Percentiles rank a stretch among this genome's conserved stretches.
phyloP scores from a whole-genome alignment of 2,329 filamentous ascomycete species.

The Meredithiella fracta region DNA sequence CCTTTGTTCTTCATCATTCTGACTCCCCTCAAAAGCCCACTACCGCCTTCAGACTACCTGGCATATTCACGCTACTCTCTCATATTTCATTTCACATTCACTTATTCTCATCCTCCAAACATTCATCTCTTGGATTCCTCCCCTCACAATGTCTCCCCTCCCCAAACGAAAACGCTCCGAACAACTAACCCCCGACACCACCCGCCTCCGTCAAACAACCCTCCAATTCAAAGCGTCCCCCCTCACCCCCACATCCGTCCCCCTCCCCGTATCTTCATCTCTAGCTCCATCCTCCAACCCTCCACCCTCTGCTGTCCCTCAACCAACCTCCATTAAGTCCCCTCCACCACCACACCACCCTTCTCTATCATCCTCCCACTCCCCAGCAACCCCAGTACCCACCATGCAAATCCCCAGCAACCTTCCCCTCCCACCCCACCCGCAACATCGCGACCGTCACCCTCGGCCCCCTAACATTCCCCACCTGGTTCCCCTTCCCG shows the following conservation, averaged over 20 bases:
- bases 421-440: conserved; percentile 24
- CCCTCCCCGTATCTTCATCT: not conserved
- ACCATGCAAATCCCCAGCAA: not conserved
- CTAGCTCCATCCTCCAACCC: not conserved
- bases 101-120: not conserved
- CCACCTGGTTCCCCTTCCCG: conserved; percentile 85
- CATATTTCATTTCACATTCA: not conserved
- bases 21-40: too few species aligned
- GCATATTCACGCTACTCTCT: too few species aligned
- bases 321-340: not conserved
- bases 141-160: not conserved
- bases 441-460: conserved; percentile 80
- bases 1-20: too few species aligned
- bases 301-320: not conserved
- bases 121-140: not conserved
- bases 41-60: not conserved
- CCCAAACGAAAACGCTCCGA: conserved; percentile 6
- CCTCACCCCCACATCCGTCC: not conserved
- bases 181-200: not conserved
- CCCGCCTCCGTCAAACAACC: conserved; percentile 9
- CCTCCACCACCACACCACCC: not conserved
- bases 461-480: conserved; percentile 67
- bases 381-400: not conserved
- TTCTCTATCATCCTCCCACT: not conserved
- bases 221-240: conserved; percentile 5